Conservation (phyloP, 2,329 filamentous ascomycete genomes). For the Xylariales sp. region DNA sequence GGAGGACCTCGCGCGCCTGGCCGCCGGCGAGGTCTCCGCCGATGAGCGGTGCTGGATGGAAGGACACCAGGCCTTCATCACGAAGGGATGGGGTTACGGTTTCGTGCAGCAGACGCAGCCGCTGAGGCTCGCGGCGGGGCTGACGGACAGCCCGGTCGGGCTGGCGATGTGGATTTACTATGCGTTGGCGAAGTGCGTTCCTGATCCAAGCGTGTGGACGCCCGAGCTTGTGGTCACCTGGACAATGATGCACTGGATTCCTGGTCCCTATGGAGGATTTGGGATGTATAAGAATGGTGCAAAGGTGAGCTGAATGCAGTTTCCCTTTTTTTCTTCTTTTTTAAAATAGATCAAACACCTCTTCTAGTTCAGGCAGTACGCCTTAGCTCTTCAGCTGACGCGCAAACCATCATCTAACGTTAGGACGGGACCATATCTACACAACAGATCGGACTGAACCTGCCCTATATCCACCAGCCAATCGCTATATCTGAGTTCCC, state of each 20-base stretch:
- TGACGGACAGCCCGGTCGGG: slow-evolving; percentile 27
- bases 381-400: too few relatives aligned
- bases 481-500: slow-evolving; percentile 9
- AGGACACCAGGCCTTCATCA: slow-evolving; percentile 6
- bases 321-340: neutral
- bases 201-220: neutral
- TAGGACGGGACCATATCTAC: too few relatives aligned
- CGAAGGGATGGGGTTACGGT: slow-evolving; percentile 14
- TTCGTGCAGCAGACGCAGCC: slow-evolving; percentile 18
- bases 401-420: too few relatives aligned
- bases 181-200: neutral
- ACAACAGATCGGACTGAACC: too few relatives aligned
- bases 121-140: slow-evolving; percentile 17
- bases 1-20: slow-evolving; percentile 4
- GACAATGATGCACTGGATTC: slow-evolving; percentile 17
- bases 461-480: slow-evolving; percentile 6
- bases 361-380: too few relatives aligned
- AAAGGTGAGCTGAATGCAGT: neutral
- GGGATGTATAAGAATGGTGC: slow-evolving; percentile 13
- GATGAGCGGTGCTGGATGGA: slow-evolving; percentile 9
- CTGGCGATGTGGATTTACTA: slow-evolving; percentile 23
- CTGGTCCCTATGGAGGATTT: slow-evolving; percentile 13
- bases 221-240: slow-evolving; percentile 14
- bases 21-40: slow-evolving; percentile 2
- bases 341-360: too few relatives aligned